phyloP scores from a whole-genome alignment of 768 basidiomycete genomes.

The Amanita molliuscula region DNA sequence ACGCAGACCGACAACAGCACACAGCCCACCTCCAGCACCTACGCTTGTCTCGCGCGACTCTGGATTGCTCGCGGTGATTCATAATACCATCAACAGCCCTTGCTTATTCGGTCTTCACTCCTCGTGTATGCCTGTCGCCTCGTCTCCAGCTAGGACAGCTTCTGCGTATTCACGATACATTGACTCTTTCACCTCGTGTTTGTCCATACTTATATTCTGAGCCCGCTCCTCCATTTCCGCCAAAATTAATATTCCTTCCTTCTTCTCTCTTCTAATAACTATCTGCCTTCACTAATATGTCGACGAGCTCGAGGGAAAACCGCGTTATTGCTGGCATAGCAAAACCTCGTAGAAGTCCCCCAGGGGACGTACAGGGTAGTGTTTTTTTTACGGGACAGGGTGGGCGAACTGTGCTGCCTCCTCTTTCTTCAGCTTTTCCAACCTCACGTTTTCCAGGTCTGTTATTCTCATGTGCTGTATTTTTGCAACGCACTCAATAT shows the following conservation, averaged over 20 bases:
- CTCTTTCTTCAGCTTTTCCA: constrained; percentile 78
- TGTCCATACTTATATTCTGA: constrained; percentile 15
- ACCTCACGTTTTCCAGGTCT: constrained; percentile 87
- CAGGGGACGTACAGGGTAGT: constrained; percentile 52
- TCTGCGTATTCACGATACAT: constrained; percentile 1
- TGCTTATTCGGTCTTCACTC: constrained; percentile 5
- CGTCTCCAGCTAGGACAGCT: background rate
- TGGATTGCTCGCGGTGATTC: constrained; percentile 5
- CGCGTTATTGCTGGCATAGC: constrained; percentile 55
- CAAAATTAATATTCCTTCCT: constrained; percentile 46
- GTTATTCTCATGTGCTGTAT: constrained; percentile 49
- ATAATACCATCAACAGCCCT: constrained; percentile 8
- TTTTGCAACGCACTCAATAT: constrained; percentile 47
- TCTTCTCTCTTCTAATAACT: constrained; percentile 44
- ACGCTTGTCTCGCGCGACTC: constrained; percentile 7
- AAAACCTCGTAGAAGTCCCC: constrained; percentile 61
- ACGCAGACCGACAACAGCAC: constrained; percentile 5
- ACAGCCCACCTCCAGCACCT: constrained; percentile 6
- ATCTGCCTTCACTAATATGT: constrained; percentile 50
- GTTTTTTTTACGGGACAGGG: constrained; percentile 71
- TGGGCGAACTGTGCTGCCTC: constrained; percentile 84
- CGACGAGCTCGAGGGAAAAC: constrained; percentile 63
- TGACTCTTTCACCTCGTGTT: constrained; percentile 10
- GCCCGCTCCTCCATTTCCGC: constrained; percentile 32
- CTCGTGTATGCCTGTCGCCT: constrained; percentile 8